Conservation (phyloP, 768 basidiomycete genomes). For the Suillus occidentalis region DNA sequence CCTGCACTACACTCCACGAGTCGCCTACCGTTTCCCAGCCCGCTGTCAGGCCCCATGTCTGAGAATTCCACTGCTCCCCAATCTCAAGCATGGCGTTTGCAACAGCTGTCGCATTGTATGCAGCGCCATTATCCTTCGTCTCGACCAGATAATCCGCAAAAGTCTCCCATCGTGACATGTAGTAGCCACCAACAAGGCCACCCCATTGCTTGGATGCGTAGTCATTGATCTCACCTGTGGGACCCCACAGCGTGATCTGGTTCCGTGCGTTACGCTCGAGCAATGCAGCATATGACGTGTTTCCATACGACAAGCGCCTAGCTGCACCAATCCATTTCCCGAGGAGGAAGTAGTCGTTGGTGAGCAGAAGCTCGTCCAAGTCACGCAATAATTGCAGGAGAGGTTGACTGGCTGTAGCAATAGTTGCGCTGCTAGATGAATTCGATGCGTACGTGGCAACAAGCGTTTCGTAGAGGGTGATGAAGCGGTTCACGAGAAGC, state of each 20-base stretch:
- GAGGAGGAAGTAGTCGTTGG: conserved; percentile 34
- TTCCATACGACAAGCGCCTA: conserved; percentile 26
- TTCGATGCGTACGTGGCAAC: conserved; percentile 28
- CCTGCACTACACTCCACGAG: conserved; percentile 20
- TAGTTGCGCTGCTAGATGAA: conserved; percentile 18
- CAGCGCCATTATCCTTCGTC: conserved; percentile 26
- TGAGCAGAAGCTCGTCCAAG: conserved; percentile 35
- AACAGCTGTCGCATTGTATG: conserved; percentile 31
- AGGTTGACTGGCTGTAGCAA: conserved; percentile 25
- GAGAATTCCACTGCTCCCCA: conserved; percentile 32
- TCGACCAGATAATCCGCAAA: conserved; percentile 35
- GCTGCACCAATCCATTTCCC: conserved; percentile 39
- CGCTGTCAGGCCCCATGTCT: conserved; percentile 19
- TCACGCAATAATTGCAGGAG: conserved; percentile 33
- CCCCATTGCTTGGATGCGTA: conserved; percentile 47
- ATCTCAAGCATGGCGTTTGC: conserved; percentile 29
- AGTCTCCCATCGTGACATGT: conserved; percentile 34
- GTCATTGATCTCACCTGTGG: conserved; percentile 40
- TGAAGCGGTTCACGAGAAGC: conserved; percentile 39
- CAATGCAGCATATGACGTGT: conserved; percentile 33
- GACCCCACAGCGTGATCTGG: conserved; percentile 46
- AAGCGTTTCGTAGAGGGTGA: conserved; percentile 33
- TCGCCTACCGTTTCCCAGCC: conserved; percentile 21
- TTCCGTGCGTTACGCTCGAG: conserved; percentile 41
- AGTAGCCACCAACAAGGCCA: conserved; percentile 39